These are phyloP conservation scores for Acephala macrosclerotiorum DNA, from an alignment of 2,329 filamentous ascomycete species.

Conservation along the genomic window DNA sequence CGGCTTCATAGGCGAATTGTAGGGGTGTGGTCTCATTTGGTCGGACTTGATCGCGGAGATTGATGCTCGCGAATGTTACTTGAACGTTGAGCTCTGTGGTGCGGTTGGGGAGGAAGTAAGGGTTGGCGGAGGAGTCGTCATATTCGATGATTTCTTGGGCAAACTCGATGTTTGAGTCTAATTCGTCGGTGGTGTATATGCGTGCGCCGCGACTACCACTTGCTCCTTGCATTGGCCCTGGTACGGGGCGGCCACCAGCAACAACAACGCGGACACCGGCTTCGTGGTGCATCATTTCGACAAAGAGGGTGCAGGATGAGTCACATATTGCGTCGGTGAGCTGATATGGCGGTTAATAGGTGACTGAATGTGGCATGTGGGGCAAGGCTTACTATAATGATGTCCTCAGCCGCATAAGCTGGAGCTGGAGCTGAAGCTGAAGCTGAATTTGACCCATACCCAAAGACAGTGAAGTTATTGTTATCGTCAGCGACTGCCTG, in stretches of 20 bases:
- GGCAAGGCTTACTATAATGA: slow-evolving; percentile 38
- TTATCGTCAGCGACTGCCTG: slow-evolving; percentile 21
- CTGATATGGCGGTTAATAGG: not conserved
- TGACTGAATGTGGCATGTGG: not conserved
- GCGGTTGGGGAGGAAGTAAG: slow-evolving; percentile 38
- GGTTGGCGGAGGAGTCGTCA: slow-evolving; percentile 17
- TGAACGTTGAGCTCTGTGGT: slow-evolving; percentile 24
- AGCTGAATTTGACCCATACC: slow-evolving; percentile 31
- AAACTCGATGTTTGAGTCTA: slow-evolving; percentile 38
- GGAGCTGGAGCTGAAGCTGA: slow-evolving; percentile 25
- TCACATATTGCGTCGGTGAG: slow-evolving; percentile 66
- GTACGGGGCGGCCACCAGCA: slow-evolving; percentile 57
- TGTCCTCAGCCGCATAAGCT: slow-evolving; percentile 50
- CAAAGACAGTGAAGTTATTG: slow-evolving; percentile 42
- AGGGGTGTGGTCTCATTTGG: slow-evolving; percentile 49
- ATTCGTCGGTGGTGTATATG: slow-evolving; percentile 38
- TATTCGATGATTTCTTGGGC: slow-evolving; percentile 29
- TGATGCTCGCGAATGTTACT: slow-evolving; percentile 47
- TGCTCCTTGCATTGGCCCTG: slow-evolving; percentile 59
- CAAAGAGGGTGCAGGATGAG: slow-evolving; percentile 64
- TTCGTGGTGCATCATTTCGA: slow-evolving; percentile 60
- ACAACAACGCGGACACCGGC: slow-evolving; percentile 61
- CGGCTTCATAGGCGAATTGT: slow-evolving; percentile 68
- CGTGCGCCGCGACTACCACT: slow-evolving; percentile 58
- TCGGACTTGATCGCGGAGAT: slow-evolving; percentile 49